Conservation (phyloP, 1,284 basidiomycete genomes). For the Ustilago loliicola region DNA sequence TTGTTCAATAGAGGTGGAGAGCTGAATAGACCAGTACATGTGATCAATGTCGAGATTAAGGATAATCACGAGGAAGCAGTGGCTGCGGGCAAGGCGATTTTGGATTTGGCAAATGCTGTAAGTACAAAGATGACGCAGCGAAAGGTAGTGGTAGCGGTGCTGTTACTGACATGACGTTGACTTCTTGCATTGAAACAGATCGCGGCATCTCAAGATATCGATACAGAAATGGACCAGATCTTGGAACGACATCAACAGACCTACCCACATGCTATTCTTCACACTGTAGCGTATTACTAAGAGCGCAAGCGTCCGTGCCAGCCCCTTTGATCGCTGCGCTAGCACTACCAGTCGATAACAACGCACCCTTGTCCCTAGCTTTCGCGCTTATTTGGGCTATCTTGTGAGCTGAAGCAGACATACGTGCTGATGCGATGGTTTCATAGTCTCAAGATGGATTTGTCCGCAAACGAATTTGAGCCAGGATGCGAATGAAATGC, state of each 20-base stretch:
- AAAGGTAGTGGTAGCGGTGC: background rate
- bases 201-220: slow-evolving; percentile 85
- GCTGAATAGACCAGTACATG: slow-evolving; percentile 90
- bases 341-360: too few species aligned
- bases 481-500: slow-evolving; percentile 12
- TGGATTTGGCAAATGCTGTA: slow-evolving; percentile 91
- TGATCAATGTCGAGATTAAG: slow-evolving; percentile 99
- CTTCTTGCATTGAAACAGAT: slow-evolving; percentile 76
- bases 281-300: slow-evolving; percentile 75
- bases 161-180: background rate
- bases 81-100: slow-evolving; percentile 93
- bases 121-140: slow-evolving; percentile 70
- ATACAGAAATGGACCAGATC: slow-evolving; percentile 90
- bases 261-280: slow-evolving; percentile 91
- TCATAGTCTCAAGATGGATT: too few species aligned
- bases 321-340: too few species aligned
- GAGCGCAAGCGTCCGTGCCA: background rate
- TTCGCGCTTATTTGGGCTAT: too few species aligned
- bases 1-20: slow-evolving; percentile 89
- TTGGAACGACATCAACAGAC: slow-evolving; percentile 85
- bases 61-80: slow-evolving; percentile 99
- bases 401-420: too few species aligned
- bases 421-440: too few species aligned
- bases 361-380: too few species aligned
- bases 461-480: background rate